A percentile compares a stretch with the other conserved stretches of the same genome.
Conservation (phyloP, 2,329 filamentous ascomycete genomes). For the Sordariomycetes sp. region DNA sequence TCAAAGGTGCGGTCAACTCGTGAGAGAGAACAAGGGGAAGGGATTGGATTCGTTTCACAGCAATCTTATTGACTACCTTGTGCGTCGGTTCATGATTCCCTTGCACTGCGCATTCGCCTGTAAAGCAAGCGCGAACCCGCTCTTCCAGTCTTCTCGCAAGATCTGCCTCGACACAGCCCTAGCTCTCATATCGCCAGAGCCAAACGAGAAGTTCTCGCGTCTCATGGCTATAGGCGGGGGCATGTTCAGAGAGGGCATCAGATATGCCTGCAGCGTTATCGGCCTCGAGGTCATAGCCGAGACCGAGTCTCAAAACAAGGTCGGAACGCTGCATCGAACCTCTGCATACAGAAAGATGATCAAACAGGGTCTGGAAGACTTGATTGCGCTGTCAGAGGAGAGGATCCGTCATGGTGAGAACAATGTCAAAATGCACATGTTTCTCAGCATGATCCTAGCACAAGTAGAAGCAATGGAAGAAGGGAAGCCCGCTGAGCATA, state of each 20-base stretch:
- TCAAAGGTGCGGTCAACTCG: slow-evolving; percentile 12
- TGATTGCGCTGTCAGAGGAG: slow-evolving; percentile 16
- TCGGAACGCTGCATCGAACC: slow-evolving; percentile 18
- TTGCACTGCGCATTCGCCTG: slow-evolving; percentile 41
- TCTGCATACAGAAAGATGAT: slow-evolving; percentile 19
- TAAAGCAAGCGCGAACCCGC: slow-evolving; percentile 29
- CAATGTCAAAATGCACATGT: slow-evolving; percentile 32
- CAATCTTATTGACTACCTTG: slow-evolving; percentile 40
- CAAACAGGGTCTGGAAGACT: too few species aligned
- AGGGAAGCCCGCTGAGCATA: too few species aligned
- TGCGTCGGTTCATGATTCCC: slow-evolving; percentile 44
- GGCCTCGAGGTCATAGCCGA: slow-evolving; percentile 26
- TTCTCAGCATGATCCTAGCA: slow-evolving; percentile 26
- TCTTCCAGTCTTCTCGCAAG: slow-evolving; percentile 40
- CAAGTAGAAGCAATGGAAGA: slow-evolving; percentile 26
- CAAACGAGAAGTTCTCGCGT: slow-evolving; percentile 23
- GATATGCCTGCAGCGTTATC: slow-evolving; percentile 21
- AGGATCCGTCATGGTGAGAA: slow-evolving; percentile 29
- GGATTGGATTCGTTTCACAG: slow-evolving; percentile 25
- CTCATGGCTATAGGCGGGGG: slow-evolving; percentile 28
- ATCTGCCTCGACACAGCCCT: slow-evolving; percentile 33
- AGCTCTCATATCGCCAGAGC: slow-evolving; percentile 22
- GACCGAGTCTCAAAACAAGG: slow-evolving; percentile 15
- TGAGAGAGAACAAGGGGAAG: too few species aligned
- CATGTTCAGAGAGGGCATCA: slow-evolving; percentile 28